A percentile compares a stretch with the other conserved stretches of the same genome.
Conservation (phyloP, 2,329 filamentous ascomycete genomes). For the Fusarium annulatum region DNA sequence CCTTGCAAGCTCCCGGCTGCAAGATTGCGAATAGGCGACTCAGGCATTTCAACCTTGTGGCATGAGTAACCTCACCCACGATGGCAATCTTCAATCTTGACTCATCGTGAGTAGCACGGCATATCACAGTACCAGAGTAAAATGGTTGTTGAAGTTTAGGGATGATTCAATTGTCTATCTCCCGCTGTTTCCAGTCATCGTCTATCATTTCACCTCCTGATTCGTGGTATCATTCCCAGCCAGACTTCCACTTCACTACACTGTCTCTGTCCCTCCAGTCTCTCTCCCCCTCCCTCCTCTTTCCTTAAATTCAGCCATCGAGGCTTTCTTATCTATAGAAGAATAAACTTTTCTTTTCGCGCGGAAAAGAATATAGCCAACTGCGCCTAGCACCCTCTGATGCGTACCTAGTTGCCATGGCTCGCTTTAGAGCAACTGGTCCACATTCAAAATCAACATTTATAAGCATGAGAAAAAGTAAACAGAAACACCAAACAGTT, state of each 20-base stretch:
- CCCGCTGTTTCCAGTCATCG: conserved; percentile 6
- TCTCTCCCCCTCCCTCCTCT: neutral
- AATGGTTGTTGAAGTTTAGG: neutral
- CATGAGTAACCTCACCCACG: neutral
- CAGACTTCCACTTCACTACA: conserved; percentile 18
- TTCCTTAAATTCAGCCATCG: conserved; percentile 29
- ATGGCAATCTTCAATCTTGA: neutral
- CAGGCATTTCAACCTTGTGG: neutral
- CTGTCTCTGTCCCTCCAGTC: neutral
- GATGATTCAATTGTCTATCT: conserved; percentile 21
- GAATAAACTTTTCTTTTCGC: neutral
- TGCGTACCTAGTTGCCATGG: conserved; percentile 9
- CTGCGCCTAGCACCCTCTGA: conserved; percentile 8
- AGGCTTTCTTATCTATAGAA: conserved; percentile 35
- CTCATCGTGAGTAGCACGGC: neutral
- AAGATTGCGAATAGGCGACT: neutral
- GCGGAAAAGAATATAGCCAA: conserved; percentile 7
- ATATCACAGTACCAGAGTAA: neutral
- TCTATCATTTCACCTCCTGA: conserved; percentile 39
- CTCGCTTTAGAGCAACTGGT: conserved; percentile 19
- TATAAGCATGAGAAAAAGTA: conserved; percentile 9
- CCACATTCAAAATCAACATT: conserved; percentile 16
- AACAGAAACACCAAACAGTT: conserved; percentile 12
- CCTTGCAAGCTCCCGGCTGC: neutral
- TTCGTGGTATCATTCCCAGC: conserved; percentile 46